These are phyloP conservation scores for Heritiera fomes DNA, from an alignment of 345 rosid species.

Conservation along the genomic window DNA sequence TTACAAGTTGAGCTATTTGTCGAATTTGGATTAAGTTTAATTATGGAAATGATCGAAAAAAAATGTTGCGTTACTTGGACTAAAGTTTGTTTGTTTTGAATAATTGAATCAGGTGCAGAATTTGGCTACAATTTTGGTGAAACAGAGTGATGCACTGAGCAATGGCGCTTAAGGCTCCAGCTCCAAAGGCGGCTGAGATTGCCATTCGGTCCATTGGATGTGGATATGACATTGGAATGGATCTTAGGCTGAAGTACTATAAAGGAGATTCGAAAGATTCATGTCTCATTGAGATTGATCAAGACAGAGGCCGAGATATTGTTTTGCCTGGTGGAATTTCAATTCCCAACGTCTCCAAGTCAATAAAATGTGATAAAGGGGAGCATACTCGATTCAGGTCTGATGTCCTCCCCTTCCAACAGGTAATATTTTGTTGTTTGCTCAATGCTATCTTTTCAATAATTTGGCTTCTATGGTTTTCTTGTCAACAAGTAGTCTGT, in stretches of 20 bases:
- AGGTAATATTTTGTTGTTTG: constrained; percentile 38
- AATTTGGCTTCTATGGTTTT: not conserved
- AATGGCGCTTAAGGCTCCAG: constrained; percentile 74
- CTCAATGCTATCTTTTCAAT: not conserved
- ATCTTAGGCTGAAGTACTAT: constrained; percentile 75
- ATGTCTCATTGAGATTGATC: constrained; percentile 67
- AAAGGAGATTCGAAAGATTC: constrained; percentile 61
- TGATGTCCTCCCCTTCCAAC: constrained; percentile 67
- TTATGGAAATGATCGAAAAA: not conserved
- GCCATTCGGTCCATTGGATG: constrained; percentile 86
- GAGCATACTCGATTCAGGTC: constrained; percentile 65
- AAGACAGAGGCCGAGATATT: constrained; percentile 56
- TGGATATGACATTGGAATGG: constrained; percentile 78
- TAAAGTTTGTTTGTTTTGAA: not conserved
- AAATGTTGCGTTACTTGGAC: not conserved
- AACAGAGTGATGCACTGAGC: constrained; percentile 40
- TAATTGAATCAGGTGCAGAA: constrained; percentile 20
- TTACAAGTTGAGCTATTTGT: not conserved
- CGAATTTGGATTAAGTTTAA: not conserved
- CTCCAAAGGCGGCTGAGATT: constrained; percentile 80
- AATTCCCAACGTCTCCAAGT: constrained; percentile 71
- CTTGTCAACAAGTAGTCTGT: not conserved
- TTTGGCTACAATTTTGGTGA: constrained; percentile 20
- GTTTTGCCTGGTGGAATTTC: constrained; percentile 83
- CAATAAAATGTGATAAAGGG: constrained; percentile 82